Conservation (phyloP, 2,329 filamentous ascomycete genomes). For the Penicillium brasilianum region DNA sequence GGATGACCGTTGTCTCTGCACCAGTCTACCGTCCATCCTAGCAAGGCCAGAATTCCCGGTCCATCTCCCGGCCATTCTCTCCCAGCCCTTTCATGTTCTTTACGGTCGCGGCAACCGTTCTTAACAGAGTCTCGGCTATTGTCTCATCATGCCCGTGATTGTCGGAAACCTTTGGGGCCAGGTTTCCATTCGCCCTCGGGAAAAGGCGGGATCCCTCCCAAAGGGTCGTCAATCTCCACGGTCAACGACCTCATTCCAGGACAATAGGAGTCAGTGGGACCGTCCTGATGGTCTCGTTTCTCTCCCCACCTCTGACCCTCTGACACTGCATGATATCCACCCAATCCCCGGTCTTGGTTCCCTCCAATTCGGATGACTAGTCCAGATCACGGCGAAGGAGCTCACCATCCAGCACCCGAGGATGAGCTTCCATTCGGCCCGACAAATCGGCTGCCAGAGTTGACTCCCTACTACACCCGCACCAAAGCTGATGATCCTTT, state of each 20-base stretch:
- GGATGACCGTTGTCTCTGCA: neutral
- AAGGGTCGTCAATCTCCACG: conserved; percentile 7
- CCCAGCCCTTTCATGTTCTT: neutral
- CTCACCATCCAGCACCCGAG: neutral
- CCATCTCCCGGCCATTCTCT: neutral
- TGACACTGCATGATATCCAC: neutral
- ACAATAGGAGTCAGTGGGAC: no score
- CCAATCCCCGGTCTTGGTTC: neutral
- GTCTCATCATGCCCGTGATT: conserved; percentile 28
- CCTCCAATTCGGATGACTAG: neutral
- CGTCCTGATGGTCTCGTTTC: no score
- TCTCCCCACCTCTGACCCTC: neutral
- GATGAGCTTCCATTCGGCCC: conserved; percentile 30
- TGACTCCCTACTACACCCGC: conserved; percentile 1
- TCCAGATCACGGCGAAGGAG: neutral
- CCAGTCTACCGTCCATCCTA: neutral
- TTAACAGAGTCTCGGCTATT: conserved; percentile 24
- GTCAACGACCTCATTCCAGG: conserved; percentile 25
- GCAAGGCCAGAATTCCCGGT: neutral
- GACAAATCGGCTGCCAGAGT: conserved; percentile 27
- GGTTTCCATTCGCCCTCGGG: conserved; percentile 33
- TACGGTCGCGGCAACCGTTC: neutral
- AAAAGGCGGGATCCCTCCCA: conserved; percentile 38
- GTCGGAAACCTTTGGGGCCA: conserved; percentile 13
- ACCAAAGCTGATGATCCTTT: neutral